Conservation (phyloP, 352 stramenopile species). For the Sclerospora graminicola region DNA sequence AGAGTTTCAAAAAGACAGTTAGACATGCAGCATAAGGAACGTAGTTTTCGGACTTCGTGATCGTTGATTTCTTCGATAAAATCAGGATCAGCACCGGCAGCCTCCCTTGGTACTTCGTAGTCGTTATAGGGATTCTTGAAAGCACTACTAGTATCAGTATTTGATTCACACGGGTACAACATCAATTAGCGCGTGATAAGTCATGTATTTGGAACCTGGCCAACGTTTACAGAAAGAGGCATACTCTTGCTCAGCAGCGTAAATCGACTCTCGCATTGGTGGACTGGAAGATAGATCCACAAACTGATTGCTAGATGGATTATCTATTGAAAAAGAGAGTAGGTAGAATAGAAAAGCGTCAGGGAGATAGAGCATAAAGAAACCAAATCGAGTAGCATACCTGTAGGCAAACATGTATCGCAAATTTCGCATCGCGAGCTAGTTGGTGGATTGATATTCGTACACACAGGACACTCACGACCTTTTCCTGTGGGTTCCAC, state of each 20-base stretch:
- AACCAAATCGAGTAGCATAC: conserved; percentile 4
- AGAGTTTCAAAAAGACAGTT: neutral
- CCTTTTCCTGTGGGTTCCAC: conserved; percentile 12
- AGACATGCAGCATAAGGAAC: neutral
- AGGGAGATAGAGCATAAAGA: neutral
- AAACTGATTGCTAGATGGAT: conserved; percentile 7
- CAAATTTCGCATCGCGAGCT: conserved; percentile 41
- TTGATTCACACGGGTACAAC: no score
- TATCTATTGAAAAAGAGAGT: conserved; percentile 5
- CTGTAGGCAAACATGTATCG: conserved; percentile 19
- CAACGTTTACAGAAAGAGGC: neutral
- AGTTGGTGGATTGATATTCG: conserved; percentile 33
- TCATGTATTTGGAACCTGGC: neutral
- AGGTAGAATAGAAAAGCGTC: neutral
- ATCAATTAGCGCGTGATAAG: neutral
- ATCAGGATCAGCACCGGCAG: conserved; percentile 13
- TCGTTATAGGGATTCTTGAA: neutral
- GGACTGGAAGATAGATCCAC: conserved; percentile 32
- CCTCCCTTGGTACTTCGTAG: conserved; percentile 16
- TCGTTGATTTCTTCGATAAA: conserved; percentile 60
- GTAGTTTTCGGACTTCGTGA: conserved; percentile 29
- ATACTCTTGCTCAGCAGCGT: conserved; percentile 11
- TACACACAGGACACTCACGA: conserved; percentile 41
- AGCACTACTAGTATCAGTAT: no score
- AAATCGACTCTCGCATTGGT: conserved; percentile 3